Evolutionary conservation across 2,329 filamentous ascomycete species (phyloP).

Genomic region (Thelonectria discophora): DNA sequence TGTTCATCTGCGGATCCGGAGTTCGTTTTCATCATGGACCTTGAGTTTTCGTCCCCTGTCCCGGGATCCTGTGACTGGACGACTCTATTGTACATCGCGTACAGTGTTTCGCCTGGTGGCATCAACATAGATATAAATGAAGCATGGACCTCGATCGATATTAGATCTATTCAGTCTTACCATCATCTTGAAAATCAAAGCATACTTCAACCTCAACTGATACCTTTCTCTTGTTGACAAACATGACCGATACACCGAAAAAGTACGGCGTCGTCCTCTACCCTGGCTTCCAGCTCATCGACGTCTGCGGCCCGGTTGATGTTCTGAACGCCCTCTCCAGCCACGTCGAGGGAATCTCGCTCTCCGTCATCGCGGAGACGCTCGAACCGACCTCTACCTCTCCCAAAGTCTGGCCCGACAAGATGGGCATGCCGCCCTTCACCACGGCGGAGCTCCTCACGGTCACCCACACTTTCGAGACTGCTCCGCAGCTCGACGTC

Average conservation of each 20-base stretch:
- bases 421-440: constrained; percentile 24
- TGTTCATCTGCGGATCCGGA: not conserved
- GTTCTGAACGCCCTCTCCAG: constrained; percentile 24
- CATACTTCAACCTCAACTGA: not conserved
- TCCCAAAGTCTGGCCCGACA: constrained; percentile 21
- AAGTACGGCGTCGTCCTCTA: constrained; percentile 46
- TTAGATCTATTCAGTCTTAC: not conserved
- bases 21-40: not conserved
- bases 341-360: constrained; percentile 14
- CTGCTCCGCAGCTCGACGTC: constrained; percentile 59
- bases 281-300: constrained; percentile 49
- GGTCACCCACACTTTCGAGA: constrained; percentile 53
- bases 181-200: not conserved
- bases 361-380: constrained; percentile 21
- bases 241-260: not conserved
- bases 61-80: not conserved
- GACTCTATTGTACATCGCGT: not conserved
- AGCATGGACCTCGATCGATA: not conserved
- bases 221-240: not conserved
- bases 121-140: not conserved
- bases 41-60: not conserved
- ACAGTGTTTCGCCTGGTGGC: not conserved
- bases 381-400: constrained; percentile 24
- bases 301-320: constrained; percentile 41
- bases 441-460: constrained; percentile 36